Base-by-base conservation (phyloP, 2,329 filamentous ascomycete genomes). In the Neopestalotiopsis clavispora region DNA sequence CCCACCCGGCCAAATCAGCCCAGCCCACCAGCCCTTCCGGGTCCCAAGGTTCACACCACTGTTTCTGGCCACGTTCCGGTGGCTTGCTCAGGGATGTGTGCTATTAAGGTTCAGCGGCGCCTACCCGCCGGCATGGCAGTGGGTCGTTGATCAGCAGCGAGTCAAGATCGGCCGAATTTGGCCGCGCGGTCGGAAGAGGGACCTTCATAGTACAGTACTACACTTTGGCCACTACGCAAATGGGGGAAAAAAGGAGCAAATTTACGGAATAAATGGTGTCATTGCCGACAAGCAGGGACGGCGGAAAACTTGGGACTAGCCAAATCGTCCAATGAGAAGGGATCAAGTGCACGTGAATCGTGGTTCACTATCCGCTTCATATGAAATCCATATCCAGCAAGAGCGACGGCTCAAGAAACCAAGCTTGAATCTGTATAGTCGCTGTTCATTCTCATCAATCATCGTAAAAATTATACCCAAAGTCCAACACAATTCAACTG, bases 111-210 rank as follows among this genome's bases (percentile, higher is more conserved):
- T 52, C 45, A 52, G 45, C 45, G 45, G 45, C 45, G 45, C 45
- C 45, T 52, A 52, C 45, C 45, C 45, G 45, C 45, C 45, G 45
- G 45, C 45, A 52, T 52, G 45, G 45, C 45, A 52, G 45, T 52
- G 45, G 45, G 45, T 52, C 45, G 20, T n/a, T 52, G 45, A 52
- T 52, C 57, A 59, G 57, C 57, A 6, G 57, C 57, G 57, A 30
- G 57, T 59, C 23, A 59, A 34, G 57, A 59, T 59, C 23, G 57
- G 57, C 57, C 57, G 57, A 59, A 14, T 56, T 23, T 59, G 57
- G 59, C 30, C 32, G 59, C 32, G 59, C 32, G 59, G 32, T 28
- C 59, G 59, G 59, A 59, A 59, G 45, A 59, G 57, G 23, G 30
- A 28, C 7, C 23, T 28, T 28, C 23, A 4, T 28, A 28, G 23